Evolutionary conservation across 495 filamentous ascomycete genomes (phyloP).

Genomic region (Tirmania nivea): DNA sequence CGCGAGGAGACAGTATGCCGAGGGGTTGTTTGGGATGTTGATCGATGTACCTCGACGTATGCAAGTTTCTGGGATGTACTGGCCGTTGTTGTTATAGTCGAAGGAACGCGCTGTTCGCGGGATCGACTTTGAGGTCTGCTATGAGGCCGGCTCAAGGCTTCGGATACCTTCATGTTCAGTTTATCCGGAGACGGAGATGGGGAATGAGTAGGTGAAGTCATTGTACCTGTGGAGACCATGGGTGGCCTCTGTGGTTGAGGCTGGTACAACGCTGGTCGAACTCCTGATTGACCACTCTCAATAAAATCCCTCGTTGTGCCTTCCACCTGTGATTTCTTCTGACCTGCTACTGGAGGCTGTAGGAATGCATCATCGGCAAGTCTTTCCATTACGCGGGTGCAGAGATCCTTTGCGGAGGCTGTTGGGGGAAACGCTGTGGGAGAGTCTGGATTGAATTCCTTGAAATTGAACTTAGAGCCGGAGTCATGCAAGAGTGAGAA

Average conservation of each 20-base stretch:
- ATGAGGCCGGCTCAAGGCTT: neutral
- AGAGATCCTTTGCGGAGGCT: slow-evolving; percentile 38
- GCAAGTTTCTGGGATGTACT: slow-evolving; percentile 20
- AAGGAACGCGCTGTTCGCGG: neutral
- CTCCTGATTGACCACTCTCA: neutral
- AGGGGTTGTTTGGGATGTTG: slow-evolving; percentile 22
- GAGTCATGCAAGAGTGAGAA: slow-evolving; percentile 78
- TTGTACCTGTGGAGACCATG: slow-evolving; percentile 88
- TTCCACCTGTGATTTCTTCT: slow-evolving; percentile 7
- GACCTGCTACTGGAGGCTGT: slow-evolving; percentile 24
- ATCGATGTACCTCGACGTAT: slow-evolving; percentile 26
- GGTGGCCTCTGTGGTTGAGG: slow-evolving; percentile 31
- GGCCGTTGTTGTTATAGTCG: neutral
- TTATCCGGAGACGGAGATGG: slow-evolving; percentile 25
- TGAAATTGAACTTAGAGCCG: slow-evolving; percentile 75
- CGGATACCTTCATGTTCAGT: neutral
- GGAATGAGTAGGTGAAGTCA: slow-evolving; percentile 49
- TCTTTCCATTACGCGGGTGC: slow-evolving; percentile 54
- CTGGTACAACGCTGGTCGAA: slow-evolving; percentile 16
- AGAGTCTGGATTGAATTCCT: slow-evolving; percentile 24
- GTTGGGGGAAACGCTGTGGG: slow-evolving; percentile 22
- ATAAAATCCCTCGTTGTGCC: neutral
- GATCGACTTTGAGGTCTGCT: slow-evolving; percentile 11
- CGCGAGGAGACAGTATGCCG: slow-evolving; percentile 42
- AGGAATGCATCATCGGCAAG: slow-evolving; percentile 79